phyloP scores from a whole-genome alignment of 116 monocot genomes.

The Cymodocea nodosa region DNA sequence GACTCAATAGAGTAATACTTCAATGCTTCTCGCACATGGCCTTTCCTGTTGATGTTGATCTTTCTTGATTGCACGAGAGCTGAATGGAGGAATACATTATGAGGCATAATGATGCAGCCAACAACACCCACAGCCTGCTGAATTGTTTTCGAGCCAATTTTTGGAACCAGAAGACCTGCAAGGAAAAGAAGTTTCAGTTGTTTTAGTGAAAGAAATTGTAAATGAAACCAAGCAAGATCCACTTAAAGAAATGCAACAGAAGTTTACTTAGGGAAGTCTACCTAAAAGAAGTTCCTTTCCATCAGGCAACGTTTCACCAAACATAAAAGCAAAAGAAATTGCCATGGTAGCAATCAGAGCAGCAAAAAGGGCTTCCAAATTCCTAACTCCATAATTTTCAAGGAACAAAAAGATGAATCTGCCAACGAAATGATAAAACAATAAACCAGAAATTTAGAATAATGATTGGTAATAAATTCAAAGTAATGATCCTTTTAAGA shows the following conservation, averaged over 20 bases:
- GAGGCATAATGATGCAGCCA: conserved; percentile 89
- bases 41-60: conserved; percentile 45
- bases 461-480: no score
- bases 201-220: no score
- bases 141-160: conserved; percentile 69
- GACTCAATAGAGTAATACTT: conserved; percentile 87
- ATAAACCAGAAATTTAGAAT: background rate
- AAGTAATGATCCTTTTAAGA: no score
- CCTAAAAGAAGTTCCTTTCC: conserved; percentile 66
- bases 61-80: conserved; percentile 88
- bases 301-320: conserved; percentile 60
- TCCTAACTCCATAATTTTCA: conserved; percentile 90
- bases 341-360: conserved; percentile 73
- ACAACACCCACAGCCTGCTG: conserved; percentile 86
- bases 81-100: conserved; percentile 86
- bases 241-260: background rate
- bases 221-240: no score
- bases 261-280: conserved; percentile 4
- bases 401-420: conserved; percentile 83
- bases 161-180: conserved; percentile 71
- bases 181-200: background rate
- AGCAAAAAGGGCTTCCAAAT: conserved; percentile 79
- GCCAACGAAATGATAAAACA: conserved; percentile 1
- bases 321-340: conserved; percentile 78
- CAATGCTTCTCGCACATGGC: conserved; percentile 55